Percentiles rank a stretch among this genome's conserved stretches.
These are phyloP conservation scores for Coniella lustricola DNA, from an alignment of 2,329 filamentous ascomycete species.

Conservation along the genomic window DNA sequence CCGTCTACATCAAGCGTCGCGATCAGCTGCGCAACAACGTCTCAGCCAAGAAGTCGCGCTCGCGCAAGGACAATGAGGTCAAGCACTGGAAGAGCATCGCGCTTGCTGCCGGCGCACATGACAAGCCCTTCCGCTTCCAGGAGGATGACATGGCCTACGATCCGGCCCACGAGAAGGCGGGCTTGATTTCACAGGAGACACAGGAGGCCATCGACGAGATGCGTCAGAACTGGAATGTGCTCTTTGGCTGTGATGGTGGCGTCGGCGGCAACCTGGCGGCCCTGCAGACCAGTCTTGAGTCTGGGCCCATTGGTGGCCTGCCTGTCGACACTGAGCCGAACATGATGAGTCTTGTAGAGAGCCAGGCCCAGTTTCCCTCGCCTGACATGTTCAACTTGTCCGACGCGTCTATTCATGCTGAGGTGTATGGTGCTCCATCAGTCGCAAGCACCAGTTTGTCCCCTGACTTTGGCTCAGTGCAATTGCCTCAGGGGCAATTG, in stretches of 20 bases:
- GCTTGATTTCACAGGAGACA: neutral
- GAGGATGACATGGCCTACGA: neutral
- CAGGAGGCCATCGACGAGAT: neutral
- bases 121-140: constrained; percentile 3
- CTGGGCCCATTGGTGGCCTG: no score
- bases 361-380: no score
- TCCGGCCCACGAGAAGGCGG: neutral
- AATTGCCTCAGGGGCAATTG: neutral
- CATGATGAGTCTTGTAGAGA: no score
- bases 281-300: no score
- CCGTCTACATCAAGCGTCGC: constrained; percentile 13
- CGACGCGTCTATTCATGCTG: neutral
- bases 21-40: constrained; percentile 14
- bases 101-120: constrained; percentile 4
- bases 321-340: no score
- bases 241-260: neutral
- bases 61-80: constrained; percentile 9
- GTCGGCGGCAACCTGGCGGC: neutral
- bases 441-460: no score
- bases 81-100: constrained; percentile 11
- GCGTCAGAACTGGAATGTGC: neutral
- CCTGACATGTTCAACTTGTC: neutral
- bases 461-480: no score
- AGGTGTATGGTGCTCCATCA: no score
- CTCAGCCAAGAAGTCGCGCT: constrained; percentile 7